Base-by-base conservation (phyloP, 208 protist species). In the Crithidia fasciculata region DNA sequence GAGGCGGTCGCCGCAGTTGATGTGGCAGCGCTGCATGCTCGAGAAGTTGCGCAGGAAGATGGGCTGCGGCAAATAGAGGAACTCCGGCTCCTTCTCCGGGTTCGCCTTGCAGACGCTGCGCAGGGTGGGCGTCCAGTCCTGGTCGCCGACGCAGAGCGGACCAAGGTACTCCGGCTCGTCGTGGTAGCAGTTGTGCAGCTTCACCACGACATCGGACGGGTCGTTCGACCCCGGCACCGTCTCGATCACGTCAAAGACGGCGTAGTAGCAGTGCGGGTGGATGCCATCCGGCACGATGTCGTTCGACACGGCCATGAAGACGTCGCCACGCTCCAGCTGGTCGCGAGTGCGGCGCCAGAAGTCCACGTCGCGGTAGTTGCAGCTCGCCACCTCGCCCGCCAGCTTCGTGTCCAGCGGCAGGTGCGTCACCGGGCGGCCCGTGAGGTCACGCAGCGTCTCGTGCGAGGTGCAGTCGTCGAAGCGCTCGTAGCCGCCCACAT, bases 401-500 rank as follows among this genome's bases (percentile, higher is more conserved):
- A 87, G 85, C 74, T 87, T 89, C n/a, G 81, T 78, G 77, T 93
- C 88, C 80, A 93, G 88, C 3, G 86, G 84, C 52, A 92, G 87
- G 80, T 94, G 81, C 57, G 89, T 66, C 52, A 96, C 92, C 15
- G 92, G 90, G 8, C 86, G 82, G 18, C 92, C 92, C 15, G 90
- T 94, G 57, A 96, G 56, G 68, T 94, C 90, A 16, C 85, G 90
- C 71, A 95, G 84, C 40, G 89, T 93, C 62, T 96, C 92, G 78
- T 92, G 83, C 9, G 86, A 72, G 63, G 86, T 94, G 81, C 90
- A 92, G 71, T 90, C 83, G 76, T 90, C 81, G 58, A 96, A 88
- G 72, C 82, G 86, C 52, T 85, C 77, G 72, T 94, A 96, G 18
- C 88, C 85, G 66, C 90, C 90, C 36, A 94, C 83, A 71, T 93